Conservation (phyloP, 1,284 basidiomycete species). For the Bondarzewia mesenterica region DNA sequence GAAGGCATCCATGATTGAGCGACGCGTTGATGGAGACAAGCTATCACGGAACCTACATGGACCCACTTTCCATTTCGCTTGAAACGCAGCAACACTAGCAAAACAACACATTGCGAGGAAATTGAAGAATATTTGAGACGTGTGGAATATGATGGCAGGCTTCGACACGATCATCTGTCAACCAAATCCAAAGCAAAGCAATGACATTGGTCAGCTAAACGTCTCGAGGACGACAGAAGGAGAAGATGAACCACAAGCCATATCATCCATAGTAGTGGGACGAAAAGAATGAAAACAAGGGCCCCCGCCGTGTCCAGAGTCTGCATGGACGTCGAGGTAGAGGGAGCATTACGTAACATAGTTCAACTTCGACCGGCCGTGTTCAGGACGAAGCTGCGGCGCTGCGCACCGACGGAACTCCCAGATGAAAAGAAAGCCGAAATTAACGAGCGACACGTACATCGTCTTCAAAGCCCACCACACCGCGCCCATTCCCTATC, state of each 20-base stretch:
- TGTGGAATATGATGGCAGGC: slow-evolving; percentile 66
- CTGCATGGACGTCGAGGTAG: slow-evolving; percentile 20
- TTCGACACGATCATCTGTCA: slow-evolving; percentile 78
- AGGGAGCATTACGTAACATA: slow-evolving; percentile 47
- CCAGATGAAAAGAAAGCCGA: slow-evolving; percentile 2
- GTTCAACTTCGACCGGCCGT: slow-evolving; percentile 13
- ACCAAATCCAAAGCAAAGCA: slow-evolving; percentile 7
- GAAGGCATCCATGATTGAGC: slow-evolving; percentile 8
- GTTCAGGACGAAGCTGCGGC: slow-evolving; percentile 5
- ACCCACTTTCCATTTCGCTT: slow-evolving; percentile 73
- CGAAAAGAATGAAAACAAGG: slow-evolving; percentile 52
- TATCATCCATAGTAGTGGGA: slow-evolving; percentile 51
- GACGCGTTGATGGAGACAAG: slow-evolving; percentile 4
- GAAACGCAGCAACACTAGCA: slow-evolving; percentile 79
- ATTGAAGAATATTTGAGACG: slow-evolving; percentile 78
- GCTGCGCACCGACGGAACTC: slow-evolving; percentile 4
- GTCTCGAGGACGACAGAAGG: slow-evolving; percentile 8
- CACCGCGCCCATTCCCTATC: slow-evolving; percentile 43
- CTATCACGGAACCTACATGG: slow-evolving; percentile 56
- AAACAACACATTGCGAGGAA: slow-evolving; percentile 86
- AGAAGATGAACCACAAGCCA: slow-evolving; percentile 54
- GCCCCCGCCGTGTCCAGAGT: slow-evolving; percentile 34
- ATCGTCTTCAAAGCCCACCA: slow-evolving; percentile 61
- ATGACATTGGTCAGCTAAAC: slow-evolving; percentile 13
- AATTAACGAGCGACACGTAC: slow-evolving; percentile 35